Conservation (phyloP, 2,329 filamentous ascomycete genomes). For the Fusarium siculi region DNA sequence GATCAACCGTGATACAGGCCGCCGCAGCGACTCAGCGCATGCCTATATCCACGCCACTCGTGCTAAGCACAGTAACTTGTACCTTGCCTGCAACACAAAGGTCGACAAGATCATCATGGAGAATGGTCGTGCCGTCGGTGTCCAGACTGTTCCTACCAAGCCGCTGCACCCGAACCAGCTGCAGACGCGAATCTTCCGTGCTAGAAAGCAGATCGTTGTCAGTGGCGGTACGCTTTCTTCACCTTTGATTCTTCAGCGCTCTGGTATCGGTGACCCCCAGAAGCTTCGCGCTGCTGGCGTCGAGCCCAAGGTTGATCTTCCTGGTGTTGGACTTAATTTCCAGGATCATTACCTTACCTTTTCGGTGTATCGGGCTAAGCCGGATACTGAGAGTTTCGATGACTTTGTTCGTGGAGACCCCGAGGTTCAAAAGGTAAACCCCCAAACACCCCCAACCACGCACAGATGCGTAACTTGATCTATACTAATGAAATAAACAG, state of each 20-base stretch:
- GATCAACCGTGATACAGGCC: constrained; percentile 72
- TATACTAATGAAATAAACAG: constrained; percentile 44
- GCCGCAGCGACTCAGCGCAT: constrained; percentile 80
- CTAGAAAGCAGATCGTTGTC: constrained; percentile 79
- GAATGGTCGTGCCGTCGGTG: constrained; percentile 75
- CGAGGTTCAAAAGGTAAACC: constrained; percentile 71
- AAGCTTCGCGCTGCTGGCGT: constrained; percentile 76
- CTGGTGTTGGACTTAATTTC: constrained; percentile 80
- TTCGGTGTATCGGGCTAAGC: constrained; percentile 76
- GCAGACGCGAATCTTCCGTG: constrained; percentile 67
- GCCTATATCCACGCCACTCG: constrained; percentile 82
- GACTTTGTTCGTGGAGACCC: constrained; percentile 81
- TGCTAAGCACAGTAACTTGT: constrained; percentile 74
- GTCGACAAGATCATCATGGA: constrained; percentile 81
- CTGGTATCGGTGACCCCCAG: constrained; percentile 76
- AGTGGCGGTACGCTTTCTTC: constrained; percentile 79
- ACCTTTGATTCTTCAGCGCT: constrained; percentile 79
- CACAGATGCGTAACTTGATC: neutral
- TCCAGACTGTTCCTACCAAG: constrained; percentile 77
- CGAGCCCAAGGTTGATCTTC: constrained; percentile 75
- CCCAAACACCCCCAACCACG: neutral
- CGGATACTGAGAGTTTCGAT: constrained; percentile 80
- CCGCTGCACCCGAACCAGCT: constrained; percentile 67
- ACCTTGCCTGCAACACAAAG: constrained; percentile 80
- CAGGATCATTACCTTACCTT: constrained; percentile 82